A percentile compares a stretch with the other conserved stretches of the same genome.
Conservation (phyloP, 2,329 filamentous ascomycete genomes). For the Diaporthe citrichinensis region DNA sequence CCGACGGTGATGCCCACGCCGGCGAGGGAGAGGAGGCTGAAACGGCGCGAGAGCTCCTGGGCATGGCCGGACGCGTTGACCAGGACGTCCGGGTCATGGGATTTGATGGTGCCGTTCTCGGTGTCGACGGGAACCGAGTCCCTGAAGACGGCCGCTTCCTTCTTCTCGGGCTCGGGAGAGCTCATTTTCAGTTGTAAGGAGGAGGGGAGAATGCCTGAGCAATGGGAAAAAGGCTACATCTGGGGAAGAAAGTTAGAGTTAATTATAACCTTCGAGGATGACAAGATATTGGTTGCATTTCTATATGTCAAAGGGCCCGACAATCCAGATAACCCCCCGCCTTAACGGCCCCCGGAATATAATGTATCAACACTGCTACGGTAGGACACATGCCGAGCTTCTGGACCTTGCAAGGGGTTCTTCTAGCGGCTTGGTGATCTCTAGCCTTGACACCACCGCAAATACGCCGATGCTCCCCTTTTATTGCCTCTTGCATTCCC, state of each 20-base stretch:
- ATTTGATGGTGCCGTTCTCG: constrained; percentile 14
- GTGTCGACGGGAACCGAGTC: constrained; percentile 18
- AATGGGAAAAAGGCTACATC: neutral
- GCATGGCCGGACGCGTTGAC: constrained; percentile 59
- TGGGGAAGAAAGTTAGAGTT: neutral
- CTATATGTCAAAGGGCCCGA: constrained; percentile 5
- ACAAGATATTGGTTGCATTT: neutral
- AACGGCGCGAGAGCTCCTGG: constrained; percentile 56
- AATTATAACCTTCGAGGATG: neutral
- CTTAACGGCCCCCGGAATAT: neutral
- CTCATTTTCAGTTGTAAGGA: constrained; percentile 1
- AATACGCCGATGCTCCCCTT: constrained; percentile 17
- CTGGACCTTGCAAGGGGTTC: constrained; percentile 19
- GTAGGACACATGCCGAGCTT: constrained; percentile 22
- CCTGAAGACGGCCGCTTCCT: neutral
- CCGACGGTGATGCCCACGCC: constrained; percentile 58
- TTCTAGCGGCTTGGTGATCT: constrained; percentile 17
- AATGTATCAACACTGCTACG: neutral
- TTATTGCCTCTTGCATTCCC: constrained; percentile 32
- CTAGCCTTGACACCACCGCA: neutral
- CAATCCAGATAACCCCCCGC: neutral
- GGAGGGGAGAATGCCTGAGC: neutral
- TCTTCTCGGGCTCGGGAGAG: constrained; percentile 6
- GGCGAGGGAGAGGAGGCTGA: constrained; percentile 57
- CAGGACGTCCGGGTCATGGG: constrained; percentile 10